These are phyloP conservation scores for Cicer pinnatifidum DNA, from an alignment of 306 rosid species.

Conservation along the genomic window DNA sequence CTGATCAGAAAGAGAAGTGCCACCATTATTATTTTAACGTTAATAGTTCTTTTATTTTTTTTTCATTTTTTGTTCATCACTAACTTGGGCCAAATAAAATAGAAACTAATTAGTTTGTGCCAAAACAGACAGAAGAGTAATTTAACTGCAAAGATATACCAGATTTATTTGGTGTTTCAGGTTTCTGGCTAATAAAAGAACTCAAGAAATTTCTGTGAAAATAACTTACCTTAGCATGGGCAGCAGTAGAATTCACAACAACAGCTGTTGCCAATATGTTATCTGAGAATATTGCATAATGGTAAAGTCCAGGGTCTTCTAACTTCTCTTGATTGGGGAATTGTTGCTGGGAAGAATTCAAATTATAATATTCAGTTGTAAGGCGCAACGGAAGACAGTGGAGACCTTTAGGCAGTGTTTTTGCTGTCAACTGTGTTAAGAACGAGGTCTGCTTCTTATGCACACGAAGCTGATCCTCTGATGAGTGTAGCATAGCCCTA, in stretches of 20 bases:
- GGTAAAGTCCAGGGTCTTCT: constrained; percentile 75
- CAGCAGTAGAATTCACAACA: constrained; percentile 80
- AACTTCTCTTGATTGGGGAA: constrained; percentile 76
- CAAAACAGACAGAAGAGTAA: constrained; percentile 9
- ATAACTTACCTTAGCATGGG: constrained; percentile 70
- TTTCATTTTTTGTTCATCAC: too few relatives aligned
- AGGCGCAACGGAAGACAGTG: constrained; percentile 98
- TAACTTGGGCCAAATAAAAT: constrained; percentile 15
- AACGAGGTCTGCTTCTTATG: constrained; percentile 87
- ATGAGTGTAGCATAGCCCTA: constrained; percentile 91
- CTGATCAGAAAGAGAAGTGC: constrained; percentile 37
- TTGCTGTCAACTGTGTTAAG: constrained; percentile 88
- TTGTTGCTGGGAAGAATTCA: constrained; percentile 69
- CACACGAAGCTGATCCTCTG: constrained; percentile 90
- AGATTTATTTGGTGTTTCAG: constrained; percentile 28
- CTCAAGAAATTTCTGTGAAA: background rate
- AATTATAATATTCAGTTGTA: constrained; percentile 77
- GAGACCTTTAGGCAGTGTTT: constrained; percentile 91
- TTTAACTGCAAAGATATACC: constrained; percentile 1
- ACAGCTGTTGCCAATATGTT: constrained; percentile 88
- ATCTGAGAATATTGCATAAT: constrained; percentile 90
- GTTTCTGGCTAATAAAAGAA: constrained; percentile 22
- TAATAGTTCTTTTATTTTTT: background rate
- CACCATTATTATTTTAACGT: background rate
- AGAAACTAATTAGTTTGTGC: constrained; percentile 15